phyloP scores from a whole-genome alignment of 2,329 filamentous ascomycete species.

The Berkeleyomyces rouxiae region DNA sequence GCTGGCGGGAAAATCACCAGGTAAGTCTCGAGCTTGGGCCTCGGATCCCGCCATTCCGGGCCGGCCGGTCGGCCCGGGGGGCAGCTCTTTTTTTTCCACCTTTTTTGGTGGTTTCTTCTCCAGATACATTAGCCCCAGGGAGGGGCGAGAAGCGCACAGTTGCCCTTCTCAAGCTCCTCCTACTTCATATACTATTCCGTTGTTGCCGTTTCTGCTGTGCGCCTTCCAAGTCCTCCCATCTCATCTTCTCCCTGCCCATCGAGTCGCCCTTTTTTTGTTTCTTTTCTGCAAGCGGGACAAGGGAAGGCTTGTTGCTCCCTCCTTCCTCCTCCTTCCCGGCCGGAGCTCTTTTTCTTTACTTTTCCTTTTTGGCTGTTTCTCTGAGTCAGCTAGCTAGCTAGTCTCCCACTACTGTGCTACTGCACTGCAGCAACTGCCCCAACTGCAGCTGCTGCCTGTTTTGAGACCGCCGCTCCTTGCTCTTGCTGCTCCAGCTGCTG shows the following conservation, averaged over 20 bases:
- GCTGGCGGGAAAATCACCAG: neutral
- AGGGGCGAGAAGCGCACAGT: neutral
- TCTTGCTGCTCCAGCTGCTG: too few relatives aligned
- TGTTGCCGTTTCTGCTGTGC: neutral
- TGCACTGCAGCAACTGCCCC: too few relatives aligned
- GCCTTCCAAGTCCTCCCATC: neutral
- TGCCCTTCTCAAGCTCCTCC: neutral
- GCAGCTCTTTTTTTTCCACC: too few relatives aligned
- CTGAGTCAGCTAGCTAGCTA: neutral
- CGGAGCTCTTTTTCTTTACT: neutral
- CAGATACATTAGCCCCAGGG: neutral
- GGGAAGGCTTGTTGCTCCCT: neutral
- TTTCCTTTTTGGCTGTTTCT: neutral
- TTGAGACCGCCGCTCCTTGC: too few relatives aligned
- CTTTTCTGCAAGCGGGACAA: neutral
- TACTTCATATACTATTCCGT: neutral
- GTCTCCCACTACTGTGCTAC: too few relatives aligned
- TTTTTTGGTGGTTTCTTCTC: too few relatives aligned
- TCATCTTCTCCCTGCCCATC: neutral
- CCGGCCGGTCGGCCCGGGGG: neutral
- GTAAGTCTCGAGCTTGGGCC: neutral
- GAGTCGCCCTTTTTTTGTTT: neutral
- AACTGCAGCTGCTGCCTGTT: too few relatives aligned
- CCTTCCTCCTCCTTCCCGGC: neutral
- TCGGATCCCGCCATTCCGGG: neutral